Base-by-base conservation (phyloP, 2,329 filamentous ascomycete genomes). In the Diaporthe velutina region DNA sequence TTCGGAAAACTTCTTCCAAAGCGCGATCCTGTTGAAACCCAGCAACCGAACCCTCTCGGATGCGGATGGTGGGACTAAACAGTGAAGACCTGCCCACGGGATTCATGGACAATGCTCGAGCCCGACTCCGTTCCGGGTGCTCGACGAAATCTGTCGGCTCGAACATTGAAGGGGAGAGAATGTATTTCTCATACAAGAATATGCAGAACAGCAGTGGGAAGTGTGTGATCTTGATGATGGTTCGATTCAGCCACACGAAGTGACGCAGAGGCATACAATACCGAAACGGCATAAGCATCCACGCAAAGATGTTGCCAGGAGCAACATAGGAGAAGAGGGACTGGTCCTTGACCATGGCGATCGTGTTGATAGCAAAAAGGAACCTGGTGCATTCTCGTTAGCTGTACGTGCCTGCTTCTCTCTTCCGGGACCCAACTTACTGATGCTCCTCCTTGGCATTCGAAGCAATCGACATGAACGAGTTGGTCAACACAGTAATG, bases 261-360 rank as follows among this genome's bases (percentile, higher is more conserved):
- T 92, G 90, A 54, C 91, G 91, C 78, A 98, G 92, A 0, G 95
- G 92, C 86, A 98, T 92, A 79, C 92, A 86, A 81, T 93, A 98
- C 77, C 96, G 90, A 58, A 97, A 83, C 0, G 96, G 96, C 79
- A 95, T 95, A 38, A 98, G 86, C 0, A 96, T 81, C 96, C 96
- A 98, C 1, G 95, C 96, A 77, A 98, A 90, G 40, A 98, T 93
- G 81, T 98, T 98, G 19, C 94, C 93, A 0, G 96, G 96, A 1
- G 96, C 94, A 76, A 98, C 91, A 81, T 98, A 98, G 4, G 95
- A 97, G 86, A 98, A 98, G 0, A 98, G 87, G 0, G 95, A 94
- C 82, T 98, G 96, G n/a, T 97, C 98, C 83, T 98, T 98, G 78
- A 98, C 96, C 94, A 98, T 97, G 6, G 95, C 97, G 67, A 98